Percentiles rank a stretch among this genome's conserved stretches.
Evolutionary conservation across 2,329 filamentous ascomycete species (phyloP).

Genomic region (Fusarium protoensiforme): DNA sequence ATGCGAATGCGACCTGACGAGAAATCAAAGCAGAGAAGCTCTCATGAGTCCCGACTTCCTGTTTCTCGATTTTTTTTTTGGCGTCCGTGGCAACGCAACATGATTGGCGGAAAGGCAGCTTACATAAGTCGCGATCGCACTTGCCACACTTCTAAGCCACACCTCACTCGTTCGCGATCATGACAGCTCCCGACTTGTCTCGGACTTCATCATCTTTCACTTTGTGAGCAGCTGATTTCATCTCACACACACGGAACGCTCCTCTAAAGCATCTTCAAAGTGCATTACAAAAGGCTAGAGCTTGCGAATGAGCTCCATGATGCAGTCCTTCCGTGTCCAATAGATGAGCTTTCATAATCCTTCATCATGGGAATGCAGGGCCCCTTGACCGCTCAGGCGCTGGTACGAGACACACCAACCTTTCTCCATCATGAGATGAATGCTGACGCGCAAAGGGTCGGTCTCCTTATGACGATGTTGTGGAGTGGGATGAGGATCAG

Average conservation of each 20-base stretch:
- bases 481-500: slow-evolving; percentile 56
- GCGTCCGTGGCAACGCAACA: slow-evolving; percentile 5
- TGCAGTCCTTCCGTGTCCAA: not conserved
- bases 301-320: not conserved
- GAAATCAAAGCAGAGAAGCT: slow-evolving; percentile 34
- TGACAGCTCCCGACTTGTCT: slow-evolving; percentile 14
- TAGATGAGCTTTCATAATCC: slow-evolving; percentile 10
- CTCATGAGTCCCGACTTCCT: slow-evolving; percentile 30
- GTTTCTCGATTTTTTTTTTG: slow-evolving; percentile 39
- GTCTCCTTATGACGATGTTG: slow-evolving; percentile 69
- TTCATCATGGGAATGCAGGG: slow-evolving; percentile 64
- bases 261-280: not conserved
- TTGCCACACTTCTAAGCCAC: slow-evolving; percentile 1
- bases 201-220: not conserved
- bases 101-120: slow-evolving; percentile 21
- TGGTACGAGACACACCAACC: slow-evolving; percentile 54
- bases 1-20: slow-evolving; percentile 24
- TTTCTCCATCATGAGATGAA: not conserved
- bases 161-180: slow-evolving; percentile 14
- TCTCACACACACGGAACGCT: not conserved
- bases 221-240: not conserved
- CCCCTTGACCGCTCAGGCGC: slow-evolving; percentile 66
- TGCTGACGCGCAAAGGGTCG: slow-evolving; percentile 57
- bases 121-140: slow-evolving; percentile 22
- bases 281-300: not conserved